Evolutionary conservation across 176 grass and related monocot genomes (phyloP).

Genomic region (Zoysia pacifica): DNA sequence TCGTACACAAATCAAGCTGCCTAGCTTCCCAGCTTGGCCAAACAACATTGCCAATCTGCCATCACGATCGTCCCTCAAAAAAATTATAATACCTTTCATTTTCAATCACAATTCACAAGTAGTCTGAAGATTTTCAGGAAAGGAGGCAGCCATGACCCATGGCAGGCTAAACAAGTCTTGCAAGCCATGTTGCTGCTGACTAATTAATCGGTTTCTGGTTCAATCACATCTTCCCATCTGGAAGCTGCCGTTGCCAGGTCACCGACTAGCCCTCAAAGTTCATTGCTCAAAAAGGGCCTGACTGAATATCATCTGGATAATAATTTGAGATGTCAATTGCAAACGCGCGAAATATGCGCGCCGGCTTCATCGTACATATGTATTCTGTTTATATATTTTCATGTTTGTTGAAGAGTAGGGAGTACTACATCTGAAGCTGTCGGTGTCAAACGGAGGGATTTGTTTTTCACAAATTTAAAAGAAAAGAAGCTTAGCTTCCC

Average conservation of each 20-base stretch:
- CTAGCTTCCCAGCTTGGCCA: conserved; percentile 26
- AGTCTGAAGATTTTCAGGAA: conserved; percentile 6
- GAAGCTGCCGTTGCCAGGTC: conserved; percentile 1
- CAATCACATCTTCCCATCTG: conserved; percentile 22
- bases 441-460: neutral
- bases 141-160: conserved; percentile 7
- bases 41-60: neutral
- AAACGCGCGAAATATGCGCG: neutral
- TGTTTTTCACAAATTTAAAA: neutral
- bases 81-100: neutral
- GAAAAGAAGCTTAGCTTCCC: neutral
- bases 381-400: neutral
- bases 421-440: neutral
- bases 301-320: conserved; percentile 15
- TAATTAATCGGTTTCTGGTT: conserved; percentile 5
- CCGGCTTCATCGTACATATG: conserved; percentile 10
- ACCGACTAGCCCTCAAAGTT: conserved; percentile 1
- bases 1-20: conserved; percentile 17
- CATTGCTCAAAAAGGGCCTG: neutral
- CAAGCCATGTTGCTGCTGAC: neutral
- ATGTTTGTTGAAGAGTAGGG: conserved; percentile 19
- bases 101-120: neutral
- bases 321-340: conserved; percentile 15
- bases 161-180: conserved; percentile 14
- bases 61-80: neutral